Percentiles rank a stretch among this genome's conserved stretches.
phyloP scores from a whole-genome alignment of 2,329 filamentous ascomycete species.

The Trichocomaceae sp. region DNA sequence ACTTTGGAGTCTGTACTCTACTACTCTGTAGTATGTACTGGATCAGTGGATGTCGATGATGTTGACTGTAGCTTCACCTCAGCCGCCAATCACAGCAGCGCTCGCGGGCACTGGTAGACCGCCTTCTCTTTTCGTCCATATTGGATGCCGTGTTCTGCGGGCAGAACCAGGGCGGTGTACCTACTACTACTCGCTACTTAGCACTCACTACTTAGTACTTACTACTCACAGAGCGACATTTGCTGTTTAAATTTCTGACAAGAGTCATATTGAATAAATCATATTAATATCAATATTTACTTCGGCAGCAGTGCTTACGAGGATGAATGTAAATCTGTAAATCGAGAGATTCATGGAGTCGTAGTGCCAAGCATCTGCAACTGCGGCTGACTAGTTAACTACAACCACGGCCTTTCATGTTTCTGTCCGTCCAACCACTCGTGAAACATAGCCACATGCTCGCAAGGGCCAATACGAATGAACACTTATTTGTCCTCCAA shows the following conservation, averaged over 20 bases:
- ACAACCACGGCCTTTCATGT: background rate
- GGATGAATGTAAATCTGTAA: no score
- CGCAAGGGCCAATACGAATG: background rate
- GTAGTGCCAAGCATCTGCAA: slow-evolving; percentile 1
- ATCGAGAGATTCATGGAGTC: no score
- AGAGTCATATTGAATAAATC: no score
- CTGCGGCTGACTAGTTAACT: no score
- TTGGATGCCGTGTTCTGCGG: background rate
- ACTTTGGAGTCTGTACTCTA: no score
- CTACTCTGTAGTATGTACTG: no score
- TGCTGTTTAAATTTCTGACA: no score
- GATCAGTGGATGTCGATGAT: slow-evolving; percentile 9
- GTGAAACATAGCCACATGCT: background rate
- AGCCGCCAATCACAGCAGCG: background rate
- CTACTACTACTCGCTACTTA: background rate
- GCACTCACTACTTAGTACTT: no score
- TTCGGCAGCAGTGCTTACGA: no score
- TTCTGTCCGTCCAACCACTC: background rate
- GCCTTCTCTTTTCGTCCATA: background rate
- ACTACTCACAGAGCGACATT: no score
- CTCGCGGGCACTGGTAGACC: background rate
- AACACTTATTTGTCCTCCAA: background rate
- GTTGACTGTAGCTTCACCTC: slow-evolving; percentile 8
- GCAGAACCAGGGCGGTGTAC: background rate
- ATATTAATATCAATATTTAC: no score